Evolutionary conservation across 2,329 filamentous ascomycete species (phyloP), one percentile per base, ranked within the genome.

Genomic region (Aspergillus chevalieri): DNA sequence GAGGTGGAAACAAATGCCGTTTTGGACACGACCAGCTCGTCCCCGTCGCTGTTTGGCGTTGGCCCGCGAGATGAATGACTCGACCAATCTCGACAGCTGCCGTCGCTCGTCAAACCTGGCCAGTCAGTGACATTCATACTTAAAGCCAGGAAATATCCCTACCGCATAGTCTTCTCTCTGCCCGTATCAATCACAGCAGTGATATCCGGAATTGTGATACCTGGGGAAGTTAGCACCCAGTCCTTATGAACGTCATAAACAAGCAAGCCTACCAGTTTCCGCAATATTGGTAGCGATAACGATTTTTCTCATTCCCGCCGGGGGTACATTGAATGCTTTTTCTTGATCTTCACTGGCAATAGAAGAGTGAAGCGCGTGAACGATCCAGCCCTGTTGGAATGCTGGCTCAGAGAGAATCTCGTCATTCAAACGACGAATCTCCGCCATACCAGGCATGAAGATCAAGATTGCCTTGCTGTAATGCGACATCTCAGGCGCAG

Each of bases 341-440:
- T 98, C 92, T 66, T 98, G 93, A 53, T 98, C 93, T 61, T 97
- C 92, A 43, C 87, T 96, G 9, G 92, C 90, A 58, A 98, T 96
- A 0, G 87, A 89, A 0, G 93, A 97, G 66, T 98, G 93, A 33
- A 98, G 77, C 10, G 90, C 87, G 66, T 95, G 91, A 1, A 98
- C 78, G 47, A 89, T 79, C 91, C 92, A 98, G 48, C 83, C 79
- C 34, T 79, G 78, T 30, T 81, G 76, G 67, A 97, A 96, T 3
- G 79, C 78, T 1, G 84, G 83, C 60, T 95, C 85, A 0, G 88
- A 84, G 4, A 86, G 72, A 3, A 98, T 77, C 67, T 93, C 82
- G 62, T 95, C 90, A 65, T 96, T 93, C 42, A 98, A 74, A 17
- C 86, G 85, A 48, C 90, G 81, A 57, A 96, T 96, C 62, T 98